A percentile compares a stretch with the other conserved stretches of the same genome.
Conservation (phyloP, 2,329 filamentous ascomycete species). For the Claviceps purpurea region DNA sequence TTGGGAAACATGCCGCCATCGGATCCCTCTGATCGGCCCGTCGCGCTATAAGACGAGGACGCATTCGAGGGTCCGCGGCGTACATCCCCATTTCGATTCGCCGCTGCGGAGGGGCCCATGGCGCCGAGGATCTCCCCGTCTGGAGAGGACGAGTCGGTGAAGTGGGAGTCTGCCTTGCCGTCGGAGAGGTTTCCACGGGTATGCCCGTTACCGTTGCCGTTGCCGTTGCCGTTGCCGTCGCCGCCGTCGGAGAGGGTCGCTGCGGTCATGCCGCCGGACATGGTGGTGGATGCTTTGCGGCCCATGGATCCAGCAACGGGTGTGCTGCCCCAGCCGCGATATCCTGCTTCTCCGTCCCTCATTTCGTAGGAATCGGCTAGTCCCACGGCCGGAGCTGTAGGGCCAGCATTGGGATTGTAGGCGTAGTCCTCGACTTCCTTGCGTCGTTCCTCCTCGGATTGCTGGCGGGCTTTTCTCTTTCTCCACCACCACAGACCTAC, state of each 20-base stretch:
- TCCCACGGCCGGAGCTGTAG: conserved; percentile 49
- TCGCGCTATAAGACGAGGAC: conserved; percentile 86
- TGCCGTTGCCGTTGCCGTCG: conserved; percentile 43
- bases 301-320: conserved; percentile 53
- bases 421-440: conserved; percentile 97
- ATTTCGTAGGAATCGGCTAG: conserved; percentile 51
- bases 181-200: conserved; percentile 54
- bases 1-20: conserved; percentile 37
- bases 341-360: conserved; percentile 62
- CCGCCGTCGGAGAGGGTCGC: conserved; percentile 60
- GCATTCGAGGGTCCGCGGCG: conserved; percentile 88
- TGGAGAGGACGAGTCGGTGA: conserved; percentile 38
- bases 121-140: conserved; percentile 75
- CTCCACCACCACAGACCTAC: conserved; percentile 76
- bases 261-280: conserved; percentile 60
- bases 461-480: conserved; percentile 73
- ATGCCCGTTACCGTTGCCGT: conserved; percentile 35
- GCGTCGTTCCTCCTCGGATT: conserved; percentile 72
- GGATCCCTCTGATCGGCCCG: conserved; percentile 58
- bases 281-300: conserved; percentile 77
- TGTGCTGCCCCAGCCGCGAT: conserved; percentile 88
- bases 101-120: conserved; percentile 58
- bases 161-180: conserved; percentile 51
- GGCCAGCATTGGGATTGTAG: conserved; percentile 95
- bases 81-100: conserved; percentile 55